These are phyloP conservation scores for Aspergillus nidulans DNA, from an alignment of 495 filamentous ascomycete species.

Conservation along the genomic window DNA sequence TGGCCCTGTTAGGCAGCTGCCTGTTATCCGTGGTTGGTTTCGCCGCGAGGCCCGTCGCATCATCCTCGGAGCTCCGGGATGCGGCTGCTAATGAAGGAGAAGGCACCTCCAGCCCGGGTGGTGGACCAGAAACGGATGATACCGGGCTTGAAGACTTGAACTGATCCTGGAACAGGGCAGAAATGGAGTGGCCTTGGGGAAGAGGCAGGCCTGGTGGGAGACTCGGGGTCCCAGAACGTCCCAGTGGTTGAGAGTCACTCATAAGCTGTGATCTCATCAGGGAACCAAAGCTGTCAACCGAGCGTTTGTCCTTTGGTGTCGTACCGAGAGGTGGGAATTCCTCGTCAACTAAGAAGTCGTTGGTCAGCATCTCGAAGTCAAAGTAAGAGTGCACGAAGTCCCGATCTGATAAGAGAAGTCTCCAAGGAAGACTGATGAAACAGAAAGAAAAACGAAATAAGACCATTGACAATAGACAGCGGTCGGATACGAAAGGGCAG, in stretches of 20 bases:
- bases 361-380: conserved; percentile 19
- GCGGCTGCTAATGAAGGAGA: conserved; percentile 29
- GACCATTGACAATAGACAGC: not conserved
- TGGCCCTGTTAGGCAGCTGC: conserved; percentile 21
- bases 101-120: conserved; percentile 27
- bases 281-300: conserved; percentile 42
- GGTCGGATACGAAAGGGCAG: conserved; percentile 14
- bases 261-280: conserved; percentile 39
- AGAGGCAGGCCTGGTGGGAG: conserved; percentile 65
- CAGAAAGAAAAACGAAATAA: conserved; percentile 12
- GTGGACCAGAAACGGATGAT: conserved; percentile 28
- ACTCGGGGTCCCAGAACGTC: conserved; percentile 51
- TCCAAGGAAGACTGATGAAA: not conserved
- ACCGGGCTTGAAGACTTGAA: conserved; percentile 30
- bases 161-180: conserved; percentile 33
- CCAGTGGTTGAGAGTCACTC: conserved; percentile 27
- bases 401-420: conserved; percentile 7
- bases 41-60: conserved; percentile 18
- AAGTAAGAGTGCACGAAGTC: conserved; percentile 18
- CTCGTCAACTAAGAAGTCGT: conserved; percentile 36
- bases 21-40: conserved; percentile 16
- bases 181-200: conserved; percentile 49
- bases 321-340: conserved; percentile 51
- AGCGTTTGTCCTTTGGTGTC: conserved; percentile 31
- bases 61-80: conserved; percentile 22